phyloP scores from a whole-genome alignment of 1,284 basidiomycete species.

The Lentinula novae-zelandiae region DNA sequence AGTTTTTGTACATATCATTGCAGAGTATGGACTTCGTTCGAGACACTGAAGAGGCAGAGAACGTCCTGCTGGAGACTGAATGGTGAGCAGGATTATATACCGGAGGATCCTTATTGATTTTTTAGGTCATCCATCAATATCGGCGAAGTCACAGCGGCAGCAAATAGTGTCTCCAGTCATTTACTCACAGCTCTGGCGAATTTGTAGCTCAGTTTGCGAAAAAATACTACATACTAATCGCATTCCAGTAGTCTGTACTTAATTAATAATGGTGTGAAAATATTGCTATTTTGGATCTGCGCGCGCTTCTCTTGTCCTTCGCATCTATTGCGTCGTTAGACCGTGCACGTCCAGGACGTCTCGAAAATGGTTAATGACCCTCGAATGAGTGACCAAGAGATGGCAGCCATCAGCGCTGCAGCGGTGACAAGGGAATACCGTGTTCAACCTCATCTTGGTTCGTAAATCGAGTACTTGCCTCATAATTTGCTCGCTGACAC shows the following conservation, averaged over 20 bases:
- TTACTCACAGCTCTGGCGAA: neutral
- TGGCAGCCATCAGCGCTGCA: conserved; percentile 82
- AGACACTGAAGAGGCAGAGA: conserved; percentile 70
- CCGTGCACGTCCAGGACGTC: conserved; percentile 18
- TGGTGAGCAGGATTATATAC: conserved; percentile 51
- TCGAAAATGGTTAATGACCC: conserved; percentile 49
- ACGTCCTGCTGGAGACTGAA: conserved; percentile 76
- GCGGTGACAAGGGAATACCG: conserved; percentile 83
- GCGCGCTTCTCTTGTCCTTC: neutral
- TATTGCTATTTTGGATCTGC: neutral
- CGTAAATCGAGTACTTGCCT: conserved; percentile 23
- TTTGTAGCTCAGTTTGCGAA: neutral
- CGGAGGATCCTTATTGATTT: neutral
- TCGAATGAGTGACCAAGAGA: conserved; percentile 68
- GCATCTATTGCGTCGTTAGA: neutral
- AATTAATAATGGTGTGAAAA: neutral
- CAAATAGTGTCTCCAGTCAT: conserved; percentile 21
- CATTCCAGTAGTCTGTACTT: neutral
- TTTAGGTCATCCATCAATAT: conserved; percentile 39
- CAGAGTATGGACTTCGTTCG: conserved; percentile 63
- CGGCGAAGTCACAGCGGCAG: conserved; percentile 29
- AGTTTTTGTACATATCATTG: conserved; percentile 73
- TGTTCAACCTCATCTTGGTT: conserved; percentile 89
- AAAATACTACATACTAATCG: neutral
- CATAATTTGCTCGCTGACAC: conserved; percentile 11